Base-by-base conservation (phyloP, 2,329 filamentous ascomycete genomes). In the Alternaria sp. region DNA sequence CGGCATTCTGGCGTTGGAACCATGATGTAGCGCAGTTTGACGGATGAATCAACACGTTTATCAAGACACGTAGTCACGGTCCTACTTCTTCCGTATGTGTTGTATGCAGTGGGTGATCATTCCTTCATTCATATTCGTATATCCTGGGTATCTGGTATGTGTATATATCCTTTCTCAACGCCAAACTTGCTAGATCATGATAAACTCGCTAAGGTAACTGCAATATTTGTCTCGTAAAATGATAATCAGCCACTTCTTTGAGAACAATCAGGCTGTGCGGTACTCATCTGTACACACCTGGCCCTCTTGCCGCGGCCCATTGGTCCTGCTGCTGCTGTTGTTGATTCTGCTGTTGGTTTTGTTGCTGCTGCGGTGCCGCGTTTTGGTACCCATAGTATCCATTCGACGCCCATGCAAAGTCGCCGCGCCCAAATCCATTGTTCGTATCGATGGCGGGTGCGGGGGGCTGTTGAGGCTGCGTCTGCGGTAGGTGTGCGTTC, bases 341-440 rank as follows among this genome's bases (percentile, higher is more conserved):
- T 11, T 66, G 62, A 40, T 72, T 68, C 30, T 69, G 69, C 15
- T 69, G 69, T 55, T 66, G 62, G 26, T 57, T 51, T 10, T 59
- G 56, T n/a, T 63, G 59, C 12, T 60, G 70, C 26, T 64, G 64
- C 47, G 28, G 59, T 50, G 64, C 61, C 21, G 69, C 65, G 43
- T 50, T 66, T 49, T 74, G 71, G 45, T 75, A 77, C 10, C 66
- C 69, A 46, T 75, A 77, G 36, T 73, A 76, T 32, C 70, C 64
- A 11, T 59, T 32, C 10, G 66, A 46, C 5, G 69, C 54, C 75
- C 75, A 77, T 12, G 63, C 59, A 49, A 77, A 74, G 1, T 76
- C 72, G 7, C 28, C 59, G 6, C 76, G 66, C 6, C 59, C 61
- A 49, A 76, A 77, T 7, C 72, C 60, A 26, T 68, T 71, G 9